These are phyloP conservation scores for Casuarina cunninghamiana DNA, from an alignment of 306 rosid genomes.

Conservation along the genomic window DNA sequence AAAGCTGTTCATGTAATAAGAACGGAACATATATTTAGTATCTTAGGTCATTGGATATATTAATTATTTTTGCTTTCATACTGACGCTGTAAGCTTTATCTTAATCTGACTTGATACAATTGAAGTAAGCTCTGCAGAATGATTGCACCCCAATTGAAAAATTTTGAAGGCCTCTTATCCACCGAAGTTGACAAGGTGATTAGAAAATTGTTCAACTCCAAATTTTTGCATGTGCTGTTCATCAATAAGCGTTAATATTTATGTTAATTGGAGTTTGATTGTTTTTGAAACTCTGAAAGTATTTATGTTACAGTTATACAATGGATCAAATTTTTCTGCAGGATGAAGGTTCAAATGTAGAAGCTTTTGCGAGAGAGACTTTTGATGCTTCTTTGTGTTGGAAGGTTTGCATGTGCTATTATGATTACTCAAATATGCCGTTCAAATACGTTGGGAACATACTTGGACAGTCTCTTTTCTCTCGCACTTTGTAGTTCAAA, in stretches of 20 bases:
- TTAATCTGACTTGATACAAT: neutral
- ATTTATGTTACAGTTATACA: too few relatives aligned
- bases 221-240: neutral
- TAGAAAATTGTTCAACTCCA: slow-evolving; percentile 15
- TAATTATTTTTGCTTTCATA: too few relatives aligned
- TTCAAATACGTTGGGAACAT: neutral
- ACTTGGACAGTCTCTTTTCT: neutral
- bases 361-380: slow-evolving; percentile 29
- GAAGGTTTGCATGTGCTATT: slow-evolving; percentile 39
- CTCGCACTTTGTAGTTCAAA: neutral
- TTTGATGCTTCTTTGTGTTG: slow-evolving; percentile 56
- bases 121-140: slow-evolving; percentile 36
- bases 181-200: slow-evolving; percentile 45
- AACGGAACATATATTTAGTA: too few relatives aligned
- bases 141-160: slow-evolving; percentile 50
- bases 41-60: too few relatives aligned
- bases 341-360: slow-evolving; percentile 51
- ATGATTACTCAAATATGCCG: neutral
- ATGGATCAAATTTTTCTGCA: slow-evolving; percentile 21
- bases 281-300: too few relatives aligned
- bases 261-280: too few relatives aligned
- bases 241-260: too few relatives aligned
- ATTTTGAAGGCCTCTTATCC: slow-evolving; percentile 57
- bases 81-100: neutral
- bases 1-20: neutral